Evolutionary conservation across 805 yeast species (phyloP).

Genomic region (Komagataella ulmi): DNA sequence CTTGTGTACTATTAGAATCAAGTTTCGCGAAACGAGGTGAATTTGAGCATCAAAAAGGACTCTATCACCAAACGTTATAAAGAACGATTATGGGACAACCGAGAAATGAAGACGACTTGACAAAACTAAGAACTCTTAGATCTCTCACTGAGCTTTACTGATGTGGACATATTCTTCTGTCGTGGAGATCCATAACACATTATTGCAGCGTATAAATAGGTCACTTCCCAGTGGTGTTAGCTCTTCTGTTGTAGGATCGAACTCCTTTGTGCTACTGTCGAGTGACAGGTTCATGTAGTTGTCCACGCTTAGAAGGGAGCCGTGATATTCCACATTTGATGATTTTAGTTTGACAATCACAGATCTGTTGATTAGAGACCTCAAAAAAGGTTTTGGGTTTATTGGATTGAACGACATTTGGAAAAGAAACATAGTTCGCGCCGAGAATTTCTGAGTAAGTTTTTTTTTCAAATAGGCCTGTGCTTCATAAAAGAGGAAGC

Average conservation of each 20-base stretch:
- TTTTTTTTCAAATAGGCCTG: no score
- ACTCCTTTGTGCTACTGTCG: slow-evolving; percentile 36
- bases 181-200: slow-evolving; percentile 53
- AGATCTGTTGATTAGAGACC: slow-evolving; percentile 53
- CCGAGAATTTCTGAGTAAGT: not conserved
- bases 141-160: not conserved
- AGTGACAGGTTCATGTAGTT: slow-evolving; percentile 86
- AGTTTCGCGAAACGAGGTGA: no score
- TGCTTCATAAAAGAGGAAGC: no score
- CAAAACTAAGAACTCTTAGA: not conserved
- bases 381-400: slow-evolving; percentile 85
- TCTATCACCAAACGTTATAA: no score
- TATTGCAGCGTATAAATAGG: slow-evolving; percentile 80
- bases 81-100: no score
- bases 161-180: not conserved
- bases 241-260: slow-evolving; percentile 33
- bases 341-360: slow-evolving; percentile 80
- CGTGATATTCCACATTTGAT: slow-evolving; percentile 80
- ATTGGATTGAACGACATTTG: slow-evolving; percentile 42
- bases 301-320: slow-evolving; percentile 67
- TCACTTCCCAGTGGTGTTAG: slow-evolving; percentile 26
- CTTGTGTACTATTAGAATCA: no score
- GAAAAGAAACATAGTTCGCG: slow-evolving; percentile 3
- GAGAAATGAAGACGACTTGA: no score
- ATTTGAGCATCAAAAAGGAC: no score